Evolutionary conservation across 2,329 filamentous ascomycete genomes (phyloP).

Genomic region (Xylariales sp.): DNA sequence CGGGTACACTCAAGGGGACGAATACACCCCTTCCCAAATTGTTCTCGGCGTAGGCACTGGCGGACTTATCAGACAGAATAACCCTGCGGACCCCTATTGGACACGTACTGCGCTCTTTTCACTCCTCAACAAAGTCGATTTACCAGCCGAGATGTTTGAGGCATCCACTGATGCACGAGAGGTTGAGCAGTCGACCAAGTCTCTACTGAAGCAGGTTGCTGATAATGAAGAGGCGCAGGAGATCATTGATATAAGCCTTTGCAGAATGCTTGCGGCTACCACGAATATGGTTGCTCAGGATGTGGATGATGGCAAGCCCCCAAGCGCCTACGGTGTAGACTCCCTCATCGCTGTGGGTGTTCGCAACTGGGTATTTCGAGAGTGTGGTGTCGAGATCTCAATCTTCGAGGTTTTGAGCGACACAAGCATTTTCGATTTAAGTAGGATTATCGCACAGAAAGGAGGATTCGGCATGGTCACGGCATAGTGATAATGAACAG

Average conservation of each 20-base stretch:
- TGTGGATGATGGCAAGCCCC: constrained; percentile 35
- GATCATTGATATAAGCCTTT: constrained; percentile 31
- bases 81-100: constrained; percentile 51
- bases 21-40: constrained; percentile 39
- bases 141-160: constrained; percentile 20
- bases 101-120: constrained; percentile 43
- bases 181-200: constrained; percentile 11
- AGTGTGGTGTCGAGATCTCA: constrained; percentile 38
- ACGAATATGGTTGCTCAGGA: constrained; percentile 41
- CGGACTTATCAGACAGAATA: constrained; percentile 47
- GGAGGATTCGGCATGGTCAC: too few species aligned
- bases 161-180: not conserved
- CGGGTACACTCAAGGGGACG: constrained; percentile 20
- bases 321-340: constrained; percentile 46
- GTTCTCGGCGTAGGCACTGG: constrained; percentile 52
- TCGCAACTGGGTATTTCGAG: constrained; percentile 44
- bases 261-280: constrained; percentile 35
- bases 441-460: constrained; percentile 27
- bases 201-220: constrained; percentile 6
- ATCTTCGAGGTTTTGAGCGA: constrained; percentile 45
- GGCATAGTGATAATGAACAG: too few species aligned
- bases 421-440: constrained; percentile 32
- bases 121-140: constrained; percentile 43
- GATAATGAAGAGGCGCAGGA: constrained; percentile 24
- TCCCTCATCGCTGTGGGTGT: constrained; percentile 48